Percentiles rank a stretch among this genome's conserved stretches.
These are phyloP conservation scores for Ceratocystis diversiconidia DNA, from an alignment of 2,329 filamentous ascomycete species.

Conservation along the genomic window DNA sequence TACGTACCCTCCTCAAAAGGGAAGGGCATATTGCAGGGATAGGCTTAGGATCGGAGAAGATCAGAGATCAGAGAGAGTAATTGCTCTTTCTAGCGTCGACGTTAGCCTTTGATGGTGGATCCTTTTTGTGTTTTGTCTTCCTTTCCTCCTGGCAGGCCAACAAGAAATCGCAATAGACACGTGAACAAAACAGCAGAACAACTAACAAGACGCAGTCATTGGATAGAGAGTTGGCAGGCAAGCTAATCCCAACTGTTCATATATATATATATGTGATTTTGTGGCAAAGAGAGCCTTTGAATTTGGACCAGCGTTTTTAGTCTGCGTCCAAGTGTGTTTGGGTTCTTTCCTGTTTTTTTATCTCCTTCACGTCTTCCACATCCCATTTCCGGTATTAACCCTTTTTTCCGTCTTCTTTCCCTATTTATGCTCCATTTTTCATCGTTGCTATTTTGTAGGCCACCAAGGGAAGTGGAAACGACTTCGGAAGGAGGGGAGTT, in stretches of 20 bases:
- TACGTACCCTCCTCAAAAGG: not conserved
- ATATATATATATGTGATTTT: no score
- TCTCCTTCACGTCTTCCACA: no score
- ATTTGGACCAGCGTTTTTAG: no score
- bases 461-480: not conserved
- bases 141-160: not conserved
- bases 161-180: not conserved
- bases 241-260: no score
- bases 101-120: not conserved
- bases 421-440: not conserved
- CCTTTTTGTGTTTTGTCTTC: not conserved
- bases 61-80: not conserved
- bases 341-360: not conserved
- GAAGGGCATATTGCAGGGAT: conserved; percentile 2
- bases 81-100: not conserved
- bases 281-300: no score
- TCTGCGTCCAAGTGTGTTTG: not conserved
- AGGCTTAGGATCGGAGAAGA: not conserved
- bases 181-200: not conserved
- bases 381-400: not conserved
- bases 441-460: not conserved
- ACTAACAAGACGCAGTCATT: no score
- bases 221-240: no score
- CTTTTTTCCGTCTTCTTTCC: not conserved
- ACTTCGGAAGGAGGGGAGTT: not conserved